These are phyloP conservation scores for Eucalyptus curtisii DNA, from an alignment of 345 rosid species.

Conservation along the genomic window DNA sequence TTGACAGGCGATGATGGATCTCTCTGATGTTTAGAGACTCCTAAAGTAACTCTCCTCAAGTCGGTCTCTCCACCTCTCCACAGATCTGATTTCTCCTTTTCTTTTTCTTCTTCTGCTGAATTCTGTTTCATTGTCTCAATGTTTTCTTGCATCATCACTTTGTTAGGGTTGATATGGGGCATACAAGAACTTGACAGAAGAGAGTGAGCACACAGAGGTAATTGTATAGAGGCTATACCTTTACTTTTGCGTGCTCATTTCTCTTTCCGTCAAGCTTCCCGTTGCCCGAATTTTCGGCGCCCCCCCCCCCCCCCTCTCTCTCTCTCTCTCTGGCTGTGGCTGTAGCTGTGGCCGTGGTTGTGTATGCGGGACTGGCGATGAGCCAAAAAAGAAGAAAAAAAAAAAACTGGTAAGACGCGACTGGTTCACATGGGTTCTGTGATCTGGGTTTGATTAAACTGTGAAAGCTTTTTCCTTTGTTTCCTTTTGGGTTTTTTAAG, in stretches of 20 bases:
- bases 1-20: neutral
- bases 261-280: neutral
- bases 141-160: neutral
- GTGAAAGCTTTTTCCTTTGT: neutral
- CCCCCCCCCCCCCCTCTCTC: fast-evolving
- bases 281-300: neutral
- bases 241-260: neutral
- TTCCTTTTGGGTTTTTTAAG: neutral
- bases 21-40: neutral
- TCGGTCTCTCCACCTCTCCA: neutral
- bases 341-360: neutral
- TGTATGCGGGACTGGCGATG: neutral
- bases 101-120: neutral
- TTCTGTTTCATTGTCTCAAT: neutral
- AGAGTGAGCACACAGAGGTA: neutral
- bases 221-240: neutral
- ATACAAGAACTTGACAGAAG: neutral
- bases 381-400: neutral
- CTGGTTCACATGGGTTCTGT: neutral
- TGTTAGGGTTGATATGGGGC: neutral
- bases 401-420: neutral
- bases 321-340: neutral
- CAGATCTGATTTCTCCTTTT: neutral
- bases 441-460: neutral
- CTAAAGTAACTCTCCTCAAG: neutral